These are phyloP conservation scores for Chaetomium sp. DNA, from an alignment of 2,329 filamentous ascomycete species.

Conservation along the genomic window DNA sequence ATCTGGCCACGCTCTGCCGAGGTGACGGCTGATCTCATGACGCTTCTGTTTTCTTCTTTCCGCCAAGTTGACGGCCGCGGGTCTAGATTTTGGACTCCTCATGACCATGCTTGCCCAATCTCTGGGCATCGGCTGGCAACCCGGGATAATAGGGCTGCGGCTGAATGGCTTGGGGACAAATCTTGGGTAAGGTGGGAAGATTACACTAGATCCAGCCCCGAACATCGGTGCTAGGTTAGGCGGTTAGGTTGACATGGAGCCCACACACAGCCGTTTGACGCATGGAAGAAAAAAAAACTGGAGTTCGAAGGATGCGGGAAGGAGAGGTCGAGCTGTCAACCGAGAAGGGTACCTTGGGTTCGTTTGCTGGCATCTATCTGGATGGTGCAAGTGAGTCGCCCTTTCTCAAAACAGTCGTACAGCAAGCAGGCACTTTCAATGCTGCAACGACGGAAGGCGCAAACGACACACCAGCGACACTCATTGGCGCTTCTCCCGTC, in stretches of 20 bases:
- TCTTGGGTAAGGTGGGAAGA: slow-evolving; percentile 15
- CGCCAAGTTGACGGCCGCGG: neutral
- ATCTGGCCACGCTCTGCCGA: slow-evolving; percentile 3
- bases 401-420: neutral
- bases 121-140: neutral
- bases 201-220: slow-evolving; percentile 6
- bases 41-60: neutral
- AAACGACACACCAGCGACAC: neutral
- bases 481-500: neutral
- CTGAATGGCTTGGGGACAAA: slow-evolving; percentile 23
- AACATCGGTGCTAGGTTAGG: slow-evolving; percentile 11
- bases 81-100: neutral
- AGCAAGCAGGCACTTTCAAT: neutral
- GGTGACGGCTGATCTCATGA: neutral
- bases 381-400: too few species aligned
- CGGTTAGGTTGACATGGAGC: slow-evolving; percentile 2
- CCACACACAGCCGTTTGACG: neutral
- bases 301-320: slow-evolving; percentile 3
- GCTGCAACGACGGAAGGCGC: neutral
- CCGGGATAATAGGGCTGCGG: slow-evolving; percentile 20
- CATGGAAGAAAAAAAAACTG: neutral
- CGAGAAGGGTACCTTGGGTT: neutral
- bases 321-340: neutral
- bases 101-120: neutral
- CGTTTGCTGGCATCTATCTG: neutral